Evolutionary conservation across 164 flowering plant species (phyloP), one percentile per base, ranked within the genome.

Genomic region (Tetracentron sinense): DNA sequence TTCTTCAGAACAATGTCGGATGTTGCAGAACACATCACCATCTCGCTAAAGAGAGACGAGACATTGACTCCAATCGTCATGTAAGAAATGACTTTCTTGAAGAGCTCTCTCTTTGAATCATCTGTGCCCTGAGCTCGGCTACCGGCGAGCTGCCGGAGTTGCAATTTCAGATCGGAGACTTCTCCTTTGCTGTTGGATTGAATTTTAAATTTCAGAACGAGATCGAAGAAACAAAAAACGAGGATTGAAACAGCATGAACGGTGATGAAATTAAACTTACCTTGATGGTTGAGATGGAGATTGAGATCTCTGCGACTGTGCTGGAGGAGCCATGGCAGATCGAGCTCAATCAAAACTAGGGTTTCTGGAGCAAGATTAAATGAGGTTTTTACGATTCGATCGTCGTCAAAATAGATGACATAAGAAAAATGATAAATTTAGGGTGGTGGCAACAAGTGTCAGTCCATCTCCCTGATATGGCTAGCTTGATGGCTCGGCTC

Each of bases 1-100:
- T 95, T 95, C 83, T 95, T 95, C 61, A 95, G 71, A 42, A 95
- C 97, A 62, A 92, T 93, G 58, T 95, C 99, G 3, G 96, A 83
- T 26, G 99, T 88, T 0, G 96, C 96, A 0, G 99, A 95, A 67
- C 99, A 92, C 97, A 95, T 92, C 50, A 95, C 99, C 99, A 95
- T 95, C 72, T 95, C 99, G 23, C 97, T 92, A 61, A 95, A 95
- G n/a, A 95, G 75, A 0, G 98, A 78, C 0, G 99, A 95, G 14
- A 95, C 99, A 62, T 95, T 98, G 49, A 95, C 82, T 10, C 98
- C 99, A 30, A 95, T 80, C 0, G 99, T 95, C 99, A 92, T 92
- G 78, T 87, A 84, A 3, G 97, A 95, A 48, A 95, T 88, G 25
- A 92, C 99, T 72, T 95, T 95, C 84, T 95, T 95, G 78, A 81